phyloP scores from a whole-genome alignment of 2,329 filamentous ascomycete species.

The Myriosclerotinia scirpicola region DNA sequence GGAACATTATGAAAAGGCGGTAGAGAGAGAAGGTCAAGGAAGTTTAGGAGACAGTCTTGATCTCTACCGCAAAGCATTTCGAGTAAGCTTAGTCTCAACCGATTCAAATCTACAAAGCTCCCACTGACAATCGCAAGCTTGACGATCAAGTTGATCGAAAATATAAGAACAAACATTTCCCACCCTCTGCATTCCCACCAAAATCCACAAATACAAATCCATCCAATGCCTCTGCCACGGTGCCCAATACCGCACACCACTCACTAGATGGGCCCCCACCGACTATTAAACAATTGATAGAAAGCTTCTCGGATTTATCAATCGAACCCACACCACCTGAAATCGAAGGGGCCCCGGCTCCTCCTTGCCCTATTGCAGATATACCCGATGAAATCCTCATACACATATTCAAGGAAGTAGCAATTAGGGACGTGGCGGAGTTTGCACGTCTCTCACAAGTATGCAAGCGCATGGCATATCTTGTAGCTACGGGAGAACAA shows the following conservation, averaged over 20 bases:
- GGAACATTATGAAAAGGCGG: constrained; percentile 89
- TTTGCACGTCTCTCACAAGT: constrained; percentile 76
- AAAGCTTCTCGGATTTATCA: constrained; percentile 67
- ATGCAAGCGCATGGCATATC: constrained; percentile 83
- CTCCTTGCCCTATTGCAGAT: constrained; percentile 74
- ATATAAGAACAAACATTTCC: constrained; percentile 91
- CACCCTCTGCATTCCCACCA: constrained; percentile 55
- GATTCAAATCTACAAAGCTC: background rate
- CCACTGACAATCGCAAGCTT: constrained; percentile 54
- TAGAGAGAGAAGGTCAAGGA: constrained; percentile 82
- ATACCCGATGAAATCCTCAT: constrained; percentile 83
- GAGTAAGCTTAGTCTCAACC: constrained; percentile 51
- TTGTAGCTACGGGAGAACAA: constrained; percentile 78
- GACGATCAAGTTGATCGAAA: constrained; percentile 79
- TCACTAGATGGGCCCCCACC: constrained; percentile 56
- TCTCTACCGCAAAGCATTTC: constrained; percentile 87
- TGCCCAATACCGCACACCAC: constrained; percentile 56
- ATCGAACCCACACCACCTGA: constrained; percentile 68
- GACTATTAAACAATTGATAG: constrained; percentile 67
- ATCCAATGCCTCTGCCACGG: constrained; percentile 52
- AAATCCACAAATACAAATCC: constrained; percentile 43
- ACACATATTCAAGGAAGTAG: constrained; percentile 73
- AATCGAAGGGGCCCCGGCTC: constrained; percentile 69
- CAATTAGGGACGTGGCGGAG: constrained; percentile 70
- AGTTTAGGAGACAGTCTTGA: constrained; percentile 85